Evolutionary conservation across 495 filamentous ascomycete genomes (phyloP), one percentile per base, ranked within the genome.

Genomic region (Penicillium lividum): DNA sequence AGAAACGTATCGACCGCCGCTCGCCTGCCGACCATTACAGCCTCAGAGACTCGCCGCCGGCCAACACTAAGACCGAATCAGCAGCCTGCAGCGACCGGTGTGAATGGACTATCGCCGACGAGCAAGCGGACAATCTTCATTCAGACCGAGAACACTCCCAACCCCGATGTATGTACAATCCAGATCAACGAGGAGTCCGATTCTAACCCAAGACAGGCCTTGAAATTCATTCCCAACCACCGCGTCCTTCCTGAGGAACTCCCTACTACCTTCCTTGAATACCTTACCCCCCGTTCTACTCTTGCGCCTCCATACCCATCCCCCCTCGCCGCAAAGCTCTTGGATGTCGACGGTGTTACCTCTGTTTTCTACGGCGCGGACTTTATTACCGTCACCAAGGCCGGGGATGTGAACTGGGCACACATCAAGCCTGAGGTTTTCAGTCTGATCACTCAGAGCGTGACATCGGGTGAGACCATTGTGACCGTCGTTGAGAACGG

Each of bases 341-440:
- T 98, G 75, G 89, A 88, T 67, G 86, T 96, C 49, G 94, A 98
- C 63, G 94, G 94, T 11, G 88, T 98, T 3, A 91, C 89, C 15
- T 86, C 88, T 3, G 89, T 98, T n/a, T 97, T 97, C 77, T 96
- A 95, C 76, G 94, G 93, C 33, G 74, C 85, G 22, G 93, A 98
- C 68, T 97, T 95, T 73, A 97, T 98, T 71, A 98, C 94, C 0
- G 90, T 98, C 38, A 96, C 91, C 28, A 98, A 98, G 71, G 81
- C 88, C 16, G 80, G 86, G 58, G 90, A 93, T 60, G 87, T 86
- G 9, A 89, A 92, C 64, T 98, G 94, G 94, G 89, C 90, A 31
- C 89, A 97, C 68, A 85, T 98, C 63, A 94, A 94, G 65, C 93
- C 94, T 3, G 94, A 98, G 69, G 84, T 97, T 11, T 98, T 96